phyloP scores from a whole-genome alignment of 2,329 filamentous ascomycete species.

The Helotiales sp. region DNA sequence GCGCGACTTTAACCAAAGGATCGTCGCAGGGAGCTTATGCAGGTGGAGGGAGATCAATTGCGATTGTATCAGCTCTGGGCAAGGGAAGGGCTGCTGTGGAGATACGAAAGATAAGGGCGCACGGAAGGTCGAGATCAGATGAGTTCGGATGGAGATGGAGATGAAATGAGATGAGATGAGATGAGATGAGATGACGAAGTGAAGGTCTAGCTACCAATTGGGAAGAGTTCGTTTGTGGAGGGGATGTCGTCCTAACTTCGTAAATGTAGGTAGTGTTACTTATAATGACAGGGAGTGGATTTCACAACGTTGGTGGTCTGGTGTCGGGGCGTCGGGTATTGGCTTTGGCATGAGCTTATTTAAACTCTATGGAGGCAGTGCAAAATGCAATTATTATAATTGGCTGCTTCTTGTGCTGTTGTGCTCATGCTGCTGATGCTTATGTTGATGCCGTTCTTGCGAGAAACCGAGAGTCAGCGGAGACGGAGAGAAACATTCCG shows the following conservation, averaged over 20 bases:
- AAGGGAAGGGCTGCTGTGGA: neutral
- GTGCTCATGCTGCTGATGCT: neutral
- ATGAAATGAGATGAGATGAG: neutral
- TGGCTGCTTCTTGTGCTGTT: neutral
- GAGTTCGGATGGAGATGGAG: neutral
- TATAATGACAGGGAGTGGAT: too few species aligned
- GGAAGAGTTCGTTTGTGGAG: neutral
- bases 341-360: slow-evolving; percentile 13
- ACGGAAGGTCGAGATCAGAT: slow-evolving; percentile 8
- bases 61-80: neutral
- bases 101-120: neutral
- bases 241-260: slow-evolving; percentile 2
- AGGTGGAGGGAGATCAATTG: slow-evolving; percentile 6
- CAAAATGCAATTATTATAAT: slow-evolving; percentile 11
- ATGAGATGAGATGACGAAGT: neutral
- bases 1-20: slow-evolving; percentile 5
- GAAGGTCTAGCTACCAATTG: neutral
- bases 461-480: slow-evolving; percentile 1
- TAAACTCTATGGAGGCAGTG: slow-evolving; percentile 4
- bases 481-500: neutral
- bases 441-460: neutral
- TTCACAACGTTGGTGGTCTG: neutral
- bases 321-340: neutral
- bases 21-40: slow-evolving; percentile 13
- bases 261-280: slow-evolving; percentile 12